A percentile compares a stretch with the other conserved stretches of the same genome.
phyloP scores from a whole-genome alignment of 176 grass and related monocot genomes.

The Bonia amplexicaulis region DNA sequence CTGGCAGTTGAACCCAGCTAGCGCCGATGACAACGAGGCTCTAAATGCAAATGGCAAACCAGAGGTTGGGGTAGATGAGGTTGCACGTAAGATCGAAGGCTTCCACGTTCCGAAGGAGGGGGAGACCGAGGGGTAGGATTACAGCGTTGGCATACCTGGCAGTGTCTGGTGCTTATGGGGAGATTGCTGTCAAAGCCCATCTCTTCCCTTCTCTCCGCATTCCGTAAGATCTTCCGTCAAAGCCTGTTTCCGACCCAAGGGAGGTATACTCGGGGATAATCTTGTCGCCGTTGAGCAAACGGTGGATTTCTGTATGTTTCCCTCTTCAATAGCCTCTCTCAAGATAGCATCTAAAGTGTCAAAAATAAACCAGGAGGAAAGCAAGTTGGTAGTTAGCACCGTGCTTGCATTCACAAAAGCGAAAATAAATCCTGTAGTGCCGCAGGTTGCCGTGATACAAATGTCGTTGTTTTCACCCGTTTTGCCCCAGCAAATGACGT shows the following conservation, averaged over 20 bases:
- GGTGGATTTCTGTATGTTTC: constrained; percentile 32
- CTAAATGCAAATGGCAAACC: constrained; percentile 46
- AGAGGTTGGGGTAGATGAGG: constrained; percentile 53
- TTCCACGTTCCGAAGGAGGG: constrained; percentile 67
- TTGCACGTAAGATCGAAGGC: constrained; percentile 74
- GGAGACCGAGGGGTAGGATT: constrained; percentile 45
- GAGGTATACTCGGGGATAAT: not conserved
- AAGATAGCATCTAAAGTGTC: constrained; percentile 11
- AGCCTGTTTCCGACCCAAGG: not conserved
- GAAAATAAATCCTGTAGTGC: constrained; percentile 7
- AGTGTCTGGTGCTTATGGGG: constrained; percentile 16
- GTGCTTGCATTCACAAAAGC: not conserved
- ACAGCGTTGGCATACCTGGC: not conserved
- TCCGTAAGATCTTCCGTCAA: not conserved
- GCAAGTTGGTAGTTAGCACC: not conserved
- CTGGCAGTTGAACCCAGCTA: constrained; percentile 62
- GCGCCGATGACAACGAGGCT: constrained; percentile 51
- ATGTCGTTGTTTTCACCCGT: not conserved
- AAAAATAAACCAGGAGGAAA: constrained; percentile 36
- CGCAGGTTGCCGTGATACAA: not conserved
- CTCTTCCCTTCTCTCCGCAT: not conserved
- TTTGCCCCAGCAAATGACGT: not conserved
- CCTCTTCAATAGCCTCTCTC: not conserved
- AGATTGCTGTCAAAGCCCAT: constrained; percentile 10
- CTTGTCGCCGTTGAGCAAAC: not conserved